Base-by-base conservation (phyloP, 257 asterid genomes). In the Fraxinus excelsior region DNA sequence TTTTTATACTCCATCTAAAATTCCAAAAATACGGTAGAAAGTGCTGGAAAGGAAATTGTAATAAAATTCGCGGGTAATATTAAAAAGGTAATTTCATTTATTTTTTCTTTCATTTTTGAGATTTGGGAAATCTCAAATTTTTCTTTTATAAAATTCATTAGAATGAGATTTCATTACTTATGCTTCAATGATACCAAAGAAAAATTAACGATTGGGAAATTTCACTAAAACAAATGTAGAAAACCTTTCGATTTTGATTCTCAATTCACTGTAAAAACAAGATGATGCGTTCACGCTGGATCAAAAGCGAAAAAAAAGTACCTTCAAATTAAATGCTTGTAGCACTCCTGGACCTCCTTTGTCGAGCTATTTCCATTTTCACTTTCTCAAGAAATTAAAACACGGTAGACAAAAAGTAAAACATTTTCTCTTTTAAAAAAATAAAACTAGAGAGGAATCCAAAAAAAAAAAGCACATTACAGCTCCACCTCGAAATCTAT, bases 361-460 rank as follows among this genome's bases (percentile, higher is more conserved):
- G 91, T 7, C 91, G 87, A 87, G 76, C 60, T 64, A 32, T 74
- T 79, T 87, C 91, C 91, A 87, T 85, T 80, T 75, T 82, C 77
- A 73, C 75, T 28, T 60, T 51, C 76, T 38, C 73, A 25, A 65
- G 34, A 42, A 78, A 71, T 53, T 31, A 65, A 37, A 35, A 69
- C 31, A 25, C 66, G 42, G 64, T 34, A 16, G 21, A 67, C 32
- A 44, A 69, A 77, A 76, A 34, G 19, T 26, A n/a, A 56, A 56
- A 56, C 3, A 12, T 56, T 56, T 56, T n/a, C 25, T n/a, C 65
- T 56, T 56, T 56, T 2, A 13, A 19, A 53, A 53, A 53, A 5
- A 6, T 26, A 53, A 53, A 56, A 56, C 65, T 56, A 7, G 26
- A 56, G 26, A n/a, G 65, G 65, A 56, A 56, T 56, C 26, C 28